A percentile compares a stretch with the other conserved stretches of the same genome.
Conservation (phyloP, 164 flowering plant genomes). For the Vitis labrusca region DNA sequence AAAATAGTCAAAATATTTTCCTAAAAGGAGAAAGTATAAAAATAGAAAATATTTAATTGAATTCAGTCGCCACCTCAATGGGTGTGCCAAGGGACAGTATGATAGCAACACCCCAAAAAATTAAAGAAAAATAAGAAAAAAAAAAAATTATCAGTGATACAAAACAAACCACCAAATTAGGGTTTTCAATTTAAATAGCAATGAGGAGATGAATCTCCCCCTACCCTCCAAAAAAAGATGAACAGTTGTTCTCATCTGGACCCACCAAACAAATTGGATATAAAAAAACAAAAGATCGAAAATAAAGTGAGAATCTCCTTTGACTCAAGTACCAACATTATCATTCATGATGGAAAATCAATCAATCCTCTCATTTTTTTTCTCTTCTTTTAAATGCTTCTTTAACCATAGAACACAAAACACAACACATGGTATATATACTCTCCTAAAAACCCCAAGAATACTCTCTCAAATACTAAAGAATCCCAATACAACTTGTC, state of each 20-base stretch:
- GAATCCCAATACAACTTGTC: no score
- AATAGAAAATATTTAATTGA: no score
- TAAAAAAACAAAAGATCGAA: slow-evolving; percentile 5
- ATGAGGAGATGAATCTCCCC: background rate
- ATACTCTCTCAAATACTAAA: no score
- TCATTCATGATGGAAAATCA: slow-evolving; percentile 6
- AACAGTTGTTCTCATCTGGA: slow-evolving; percentile 8
- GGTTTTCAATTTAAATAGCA: background rate
- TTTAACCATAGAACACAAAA: no score
- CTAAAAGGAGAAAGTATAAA: no score
- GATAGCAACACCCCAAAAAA: background rate
- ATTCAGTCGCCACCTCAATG: background rate
- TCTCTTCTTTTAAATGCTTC: no score
- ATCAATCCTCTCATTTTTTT: background rate
- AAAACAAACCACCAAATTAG: slow-evolving; percentile 1
- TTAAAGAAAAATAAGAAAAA: background rate
- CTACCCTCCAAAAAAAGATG: background rate
- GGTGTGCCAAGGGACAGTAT: background rate
- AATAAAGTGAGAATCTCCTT: slow-evolving; percentile 19
- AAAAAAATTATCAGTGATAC: background rate
- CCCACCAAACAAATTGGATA: slow-evolving; percentile 17
- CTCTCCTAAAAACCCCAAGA: no score
- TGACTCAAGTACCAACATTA: slow-evolving; percentile 15
- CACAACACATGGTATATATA: no score
- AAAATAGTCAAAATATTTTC: no score